Percentiles rank a stretch among this genome's conserved stretches.
These are phyloP conservation scores for Leccinellum albellum DNA, from an alignment of 768 basidiomycete species.

Conservation along the genomic window DNA sequence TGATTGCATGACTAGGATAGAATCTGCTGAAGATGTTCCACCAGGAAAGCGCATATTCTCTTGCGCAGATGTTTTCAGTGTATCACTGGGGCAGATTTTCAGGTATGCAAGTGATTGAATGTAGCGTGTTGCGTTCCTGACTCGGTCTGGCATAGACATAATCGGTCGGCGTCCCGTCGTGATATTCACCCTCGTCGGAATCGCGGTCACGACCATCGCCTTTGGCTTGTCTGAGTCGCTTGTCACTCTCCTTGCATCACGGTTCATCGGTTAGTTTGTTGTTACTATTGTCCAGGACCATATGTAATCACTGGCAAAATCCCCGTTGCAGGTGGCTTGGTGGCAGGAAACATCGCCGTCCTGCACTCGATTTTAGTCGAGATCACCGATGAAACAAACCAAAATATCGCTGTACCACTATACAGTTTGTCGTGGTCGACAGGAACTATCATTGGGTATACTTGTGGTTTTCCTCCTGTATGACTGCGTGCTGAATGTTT, in stretches of 20 bases:
- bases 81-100: slow-evolving; percentile 9
- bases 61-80: slow-evolving; percentile 2
- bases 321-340: slow-evolving; percentile 4
- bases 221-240: slow-evolving; percentile 14
- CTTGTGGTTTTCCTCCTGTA: not conserved
- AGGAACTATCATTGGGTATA: slow-evolving; percentile 1
- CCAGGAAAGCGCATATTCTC: slow-evolving; percentile 3
- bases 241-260: not conserved
- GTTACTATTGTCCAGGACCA: not conserved
- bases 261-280: slow-evolving; percentile 1
- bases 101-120: not conserved
- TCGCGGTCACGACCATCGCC: not conserved
- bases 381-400: slow-evolving; percentile 13
- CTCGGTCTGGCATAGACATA: not conserved
- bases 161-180: slow-evolving; percentile 5
- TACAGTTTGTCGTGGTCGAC: slow-evolving; percentile 11
- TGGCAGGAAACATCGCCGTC: slow-evolving; percentile 8
- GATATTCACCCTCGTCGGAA: not conserved
- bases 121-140: not conserved
- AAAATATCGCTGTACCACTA: slow-evolving; percentile 9
- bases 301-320: not conserved
- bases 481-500: not conserved
- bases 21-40: not conserved
- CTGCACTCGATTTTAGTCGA: slow-evolving; percentile 9
- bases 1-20: too few species aligned